phyloP scores from a whole-genome alignment of 805 yeast species.

The Wickerhamomyces strasburgensis region DNA sequence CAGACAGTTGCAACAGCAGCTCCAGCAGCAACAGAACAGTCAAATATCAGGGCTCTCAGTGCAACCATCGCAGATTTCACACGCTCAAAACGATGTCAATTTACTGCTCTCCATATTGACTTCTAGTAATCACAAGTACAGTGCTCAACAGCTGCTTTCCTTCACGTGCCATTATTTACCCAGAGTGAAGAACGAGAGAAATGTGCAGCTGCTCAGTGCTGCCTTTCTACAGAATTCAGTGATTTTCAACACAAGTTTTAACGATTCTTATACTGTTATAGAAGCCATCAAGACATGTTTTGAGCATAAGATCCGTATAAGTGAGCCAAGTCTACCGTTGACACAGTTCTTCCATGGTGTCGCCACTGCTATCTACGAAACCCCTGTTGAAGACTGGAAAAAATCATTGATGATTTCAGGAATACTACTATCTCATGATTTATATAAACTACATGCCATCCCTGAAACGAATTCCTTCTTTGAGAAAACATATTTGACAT shows the following conservation, averaged over 20 bases:
- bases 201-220: slow-evolving; percentile 33
- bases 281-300: slow-evolving; percentile 42
- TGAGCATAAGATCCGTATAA: slow-evolving; percentile 39
- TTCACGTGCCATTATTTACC: slow-evolving; percentile 42
- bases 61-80: slow-evolving; percentile 25
- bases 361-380: slow-evolving; percentile 28
- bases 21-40: slow-evolving; percentile 26
- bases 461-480: slow-evolving; percentile 32
- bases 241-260: slow-evolving; percentile 24
- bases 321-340: slow-evolving; percentile 40
- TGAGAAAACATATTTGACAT: slow-evolving; percentile 30
- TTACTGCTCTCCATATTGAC: slow-evolving; percentile 20
- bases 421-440: slow-evolving; percentile 30
- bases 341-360: slow-evolving; percentile 34
- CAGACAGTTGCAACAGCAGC: slow-evolving; percentile 17
- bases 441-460: slow-evolving; percentile 29
- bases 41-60: slow-evolving; percentile 32
- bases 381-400: slow-evolving; percentile 37
- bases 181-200: slow-evolving; percentile 38
- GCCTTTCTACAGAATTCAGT: slow-evolving; percentile 34
- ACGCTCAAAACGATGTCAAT: slow-evolving; percentile 27
- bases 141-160: slow-evolving; percentile 26
- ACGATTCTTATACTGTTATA: slow-evolving; percentile 34
- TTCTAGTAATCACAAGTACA: background rate
- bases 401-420: slow-evolving; percentile 41